Evolutionary conservation across 805 yeast genomes (phyloP).

Genomic region (Candida oleophila): DNA sequence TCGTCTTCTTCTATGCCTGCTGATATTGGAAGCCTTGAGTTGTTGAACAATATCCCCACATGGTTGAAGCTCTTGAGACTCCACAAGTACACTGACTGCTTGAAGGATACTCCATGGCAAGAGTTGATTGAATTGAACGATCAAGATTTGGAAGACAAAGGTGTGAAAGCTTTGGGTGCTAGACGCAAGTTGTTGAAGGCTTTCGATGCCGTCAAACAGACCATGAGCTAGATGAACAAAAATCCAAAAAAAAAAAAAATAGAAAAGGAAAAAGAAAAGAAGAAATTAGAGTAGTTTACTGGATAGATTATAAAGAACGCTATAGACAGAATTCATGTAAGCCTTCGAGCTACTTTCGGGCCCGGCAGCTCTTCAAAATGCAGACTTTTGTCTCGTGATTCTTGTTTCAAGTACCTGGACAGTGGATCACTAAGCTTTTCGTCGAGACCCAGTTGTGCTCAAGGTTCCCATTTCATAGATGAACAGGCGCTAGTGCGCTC

Average conservation of each 20-base stretch:
- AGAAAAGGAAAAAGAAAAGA: too few species aligned
- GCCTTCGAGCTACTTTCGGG: too few species aligned
- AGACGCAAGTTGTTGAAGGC: slow-evolving; percentile 90
- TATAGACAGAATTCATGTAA: not conserved
- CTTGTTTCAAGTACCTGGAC: too few species aligned
- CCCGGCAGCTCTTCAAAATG: too few species aligned
- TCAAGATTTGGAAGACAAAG: slow-evolving; percentile 65
- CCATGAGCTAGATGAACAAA: not conserved
- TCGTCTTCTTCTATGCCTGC: slow-evolving; percentile 38
- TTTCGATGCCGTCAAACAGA: slow-evolving; percentile 68
- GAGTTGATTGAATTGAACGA: slow-evolving; percentile 73
- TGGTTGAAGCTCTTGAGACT: slow-evolving; percentile 89
- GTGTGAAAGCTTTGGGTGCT: slow-evolving; percentile 95
- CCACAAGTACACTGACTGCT: slow-evolving; percentile 89
- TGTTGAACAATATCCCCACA: slow-evolving; percentile 76
- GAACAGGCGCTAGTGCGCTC: too few species aligned
- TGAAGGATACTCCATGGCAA: slow-evolving; percentile 75
- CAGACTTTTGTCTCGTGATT: too few species aligned
- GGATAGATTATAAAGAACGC: slow-evolving; percentile 6
- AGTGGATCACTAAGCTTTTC: too few species aligned
- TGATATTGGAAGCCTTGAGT: slow-evolving; percentile 41
- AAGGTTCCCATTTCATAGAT: too few species aligned
- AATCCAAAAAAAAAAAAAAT: too few species aligned
- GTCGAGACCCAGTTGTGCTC: too few species aligned
- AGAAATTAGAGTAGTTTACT: slow-evolving; percentile 6